phyloP scores from a whole-genome alignment of 805 yeast genomes.

The Barnettozyma botsteinii region DNA sequence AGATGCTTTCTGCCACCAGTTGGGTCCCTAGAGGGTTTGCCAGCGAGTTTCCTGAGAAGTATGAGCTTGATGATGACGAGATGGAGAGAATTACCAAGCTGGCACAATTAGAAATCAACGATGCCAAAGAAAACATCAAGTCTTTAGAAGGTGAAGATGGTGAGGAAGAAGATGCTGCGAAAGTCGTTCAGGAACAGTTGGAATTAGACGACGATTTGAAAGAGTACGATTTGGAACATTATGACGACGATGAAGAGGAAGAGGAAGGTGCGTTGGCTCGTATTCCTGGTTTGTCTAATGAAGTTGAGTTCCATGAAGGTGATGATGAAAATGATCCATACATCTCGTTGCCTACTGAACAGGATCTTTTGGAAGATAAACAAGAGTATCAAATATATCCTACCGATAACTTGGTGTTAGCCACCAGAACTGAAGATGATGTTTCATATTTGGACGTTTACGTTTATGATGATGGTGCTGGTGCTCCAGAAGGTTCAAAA shows the following conservation, averaged over 20 bases:
- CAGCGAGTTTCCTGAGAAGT: conserved; percentile 84
- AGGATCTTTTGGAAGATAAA: conserved; percentile 68
- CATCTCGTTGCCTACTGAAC: conserved; percentile 40
- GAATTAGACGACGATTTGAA: conserved; percentile 80
- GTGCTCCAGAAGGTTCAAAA: conserved; percentile 61
- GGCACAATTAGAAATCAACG: conserved; percentile 78
- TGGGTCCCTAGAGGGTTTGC: conserved; percentile 98
- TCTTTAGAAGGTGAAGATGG: conserved; percentile 29
- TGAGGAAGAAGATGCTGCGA: conserved; percentile 24
- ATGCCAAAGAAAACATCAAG: conserved; percentile 61
- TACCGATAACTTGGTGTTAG: conserved; percentile 82
- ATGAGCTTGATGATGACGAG: conserved; percentile 86
- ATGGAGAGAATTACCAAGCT: conserved; percentile 82
- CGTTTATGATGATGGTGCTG: conserved; percentile 91
- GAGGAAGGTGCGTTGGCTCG: conserved; percentile 58
- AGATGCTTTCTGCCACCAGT: conserved; percentile 82
- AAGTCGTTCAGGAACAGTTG: conserved; percentile 34
- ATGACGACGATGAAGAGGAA: conserved; percentile 62
- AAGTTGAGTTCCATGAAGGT: conserved; percentile 51
- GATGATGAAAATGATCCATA: conserved; percentile 38
- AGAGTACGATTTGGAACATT: conserved; percentile 81
- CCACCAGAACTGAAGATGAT: conserved; percentile 95
- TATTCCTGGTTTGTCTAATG: conserved; percentile 67
- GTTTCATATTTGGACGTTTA: conserved; percentile 88
- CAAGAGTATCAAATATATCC: conserved; percentile 82